Conservation (phyloP, 139 green algal species). For the Tetradesmus obliquus region DNA sequence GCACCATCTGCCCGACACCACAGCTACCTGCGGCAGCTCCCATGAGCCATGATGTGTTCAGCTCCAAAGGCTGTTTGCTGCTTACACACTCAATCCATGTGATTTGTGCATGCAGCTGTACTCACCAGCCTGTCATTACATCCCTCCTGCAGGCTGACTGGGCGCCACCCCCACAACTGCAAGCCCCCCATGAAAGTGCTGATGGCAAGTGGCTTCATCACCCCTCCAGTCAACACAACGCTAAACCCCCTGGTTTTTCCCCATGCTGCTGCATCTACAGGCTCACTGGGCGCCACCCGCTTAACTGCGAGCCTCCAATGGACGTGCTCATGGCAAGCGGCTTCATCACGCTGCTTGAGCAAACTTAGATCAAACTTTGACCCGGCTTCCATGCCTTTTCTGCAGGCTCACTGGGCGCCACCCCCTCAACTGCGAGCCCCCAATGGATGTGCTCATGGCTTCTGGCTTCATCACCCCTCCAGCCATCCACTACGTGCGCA, state of each 20-base stretch:
- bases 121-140: too few species aligned
- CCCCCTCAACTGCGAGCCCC: slow-evolving; percentile 97
- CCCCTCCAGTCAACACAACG: slow-evolving; percentile 27
- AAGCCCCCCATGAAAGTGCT: slow-evolving; percentile 88
- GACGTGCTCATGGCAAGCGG: slow-evolving; percentile 73
- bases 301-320: slow-evolving; percentile 96
- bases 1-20: too few species aligned
- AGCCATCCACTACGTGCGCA: slow-evolving; percentile 85
- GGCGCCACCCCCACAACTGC: slow-evolving; percentile 96
- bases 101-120: background rate
- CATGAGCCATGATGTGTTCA: too few species aligned
- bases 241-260: too few species aligned
- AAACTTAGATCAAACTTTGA: too few species aligned
- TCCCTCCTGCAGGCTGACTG: slow-evolving; percentile 70
- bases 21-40: too few species aligned
- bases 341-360: slow-evolving; percentile 80
- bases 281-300: slow-evolving; percentile 92
- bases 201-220: slow-evolving; percentile 85
- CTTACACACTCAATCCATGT: too few species aligned
- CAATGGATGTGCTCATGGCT: slow-evolving; percentile 79
- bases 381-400: background rate
- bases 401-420: slow-evolving; percentile 88
- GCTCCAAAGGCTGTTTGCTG: too few species aligned
- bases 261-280: background rate
- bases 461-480: slow-evolving; percentile 88